phyloP scores from a whole-genome alignment of 176 grass and related monocot genomes.

The Leersia perrieri region DNA sequence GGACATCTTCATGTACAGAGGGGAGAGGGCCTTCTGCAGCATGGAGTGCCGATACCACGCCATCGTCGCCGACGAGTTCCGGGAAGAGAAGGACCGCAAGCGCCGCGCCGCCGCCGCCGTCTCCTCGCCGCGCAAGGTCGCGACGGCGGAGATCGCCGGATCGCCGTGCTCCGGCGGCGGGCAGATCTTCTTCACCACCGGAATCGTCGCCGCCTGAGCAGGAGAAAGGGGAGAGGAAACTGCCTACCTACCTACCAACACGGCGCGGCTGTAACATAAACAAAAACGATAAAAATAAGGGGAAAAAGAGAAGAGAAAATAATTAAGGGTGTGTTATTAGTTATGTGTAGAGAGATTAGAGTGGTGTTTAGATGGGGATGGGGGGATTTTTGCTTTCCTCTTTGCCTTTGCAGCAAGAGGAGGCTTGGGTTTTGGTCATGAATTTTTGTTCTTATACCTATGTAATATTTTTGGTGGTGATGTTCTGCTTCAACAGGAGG shows the following conservation, averaged over 20 bases:
- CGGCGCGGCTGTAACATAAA: constrained; percentile 29
- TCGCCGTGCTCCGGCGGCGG: constrained; percentile 52
- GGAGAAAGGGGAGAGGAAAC: too few relatives aligned
- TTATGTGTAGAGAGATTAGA: neutral
- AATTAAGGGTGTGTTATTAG: neutral
- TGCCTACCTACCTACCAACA: too few relatives aligned
- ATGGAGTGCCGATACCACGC: constrained; percentile 83
- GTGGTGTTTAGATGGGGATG: neutral
- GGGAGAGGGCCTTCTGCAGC: constrained; percentile 95
- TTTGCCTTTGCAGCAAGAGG: neutral
- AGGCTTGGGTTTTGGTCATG: neutral
- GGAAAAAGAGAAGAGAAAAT: neutral
- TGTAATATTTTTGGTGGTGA: neutral
- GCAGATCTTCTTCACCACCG: constrained; percentile 74
- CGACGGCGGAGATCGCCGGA: constrained; percentile 29
- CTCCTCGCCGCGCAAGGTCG: neutral
- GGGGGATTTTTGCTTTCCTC: constrained; percentile 18
- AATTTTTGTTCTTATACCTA: neutral
- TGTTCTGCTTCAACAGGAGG: neutral
- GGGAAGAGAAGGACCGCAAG: constrained; percentile 56
- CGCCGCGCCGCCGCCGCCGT: neutral
- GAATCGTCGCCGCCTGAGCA: constrained; percentile 60
- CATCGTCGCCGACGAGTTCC: constrained; percentile 74
- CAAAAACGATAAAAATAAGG: neutral
- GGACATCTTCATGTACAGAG: constrained; percentile 94